Conservation (phyloP, 2,329 filamentous ascomycete species). For the Calonectria pseudoturangicola region DNA sequence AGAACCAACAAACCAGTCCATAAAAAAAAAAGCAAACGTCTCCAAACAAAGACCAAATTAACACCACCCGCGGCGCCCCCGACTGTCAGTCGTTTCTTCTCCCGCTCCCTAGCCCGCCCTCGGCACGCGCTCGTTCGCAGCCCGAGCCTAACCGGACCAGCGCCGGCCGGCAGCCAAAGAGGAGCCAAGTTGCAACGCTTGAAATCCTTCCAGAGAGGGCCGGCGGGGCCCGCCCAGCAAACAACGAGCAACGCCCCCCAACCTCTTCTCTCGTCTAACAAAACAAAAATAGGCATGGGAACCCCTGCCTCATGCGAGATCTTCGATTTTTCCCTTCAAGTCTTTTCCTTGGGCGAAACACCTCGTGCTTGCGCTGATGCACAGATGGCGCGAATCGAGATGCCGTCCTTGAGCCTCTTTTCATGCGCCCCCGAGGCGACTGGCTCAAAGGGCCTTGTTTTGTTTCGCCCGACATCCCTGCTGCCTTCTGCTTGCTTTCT, state of each 20-base stretch:
- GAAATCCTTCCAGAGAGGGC: slow-evolving; percentile 3
- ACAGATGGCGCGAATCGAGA: slow-evolving; percentile 10
- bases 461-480: too few species aligned
- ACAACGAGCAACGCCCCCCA: not conserved
- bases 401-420: slow-evolving; percentile 14
- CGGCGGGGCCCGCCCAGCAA: not conserved
- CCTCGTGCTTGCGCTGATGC: slow-evolving; percentile 12
- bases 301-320: slow-evolving; percentile 13
- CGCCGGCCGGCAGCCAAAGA: slow-evolving; percentile 3
- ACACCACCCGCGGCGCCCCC: not conserved
- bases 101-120: slow-evolving; percentile 13
- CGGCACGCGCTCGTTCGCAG: not conserved
- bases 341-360: not conserved
- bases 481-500: not conserved
- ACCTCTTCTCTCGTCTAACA: slow-evolving; percentile 13
- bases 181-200: not conserved
- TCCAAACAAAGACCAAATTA: too few species aligned
- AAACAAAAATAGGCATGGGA: slow-evolving; percentile 18
- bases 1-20: not conserved
- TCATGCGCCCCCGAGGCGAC: not conserved
- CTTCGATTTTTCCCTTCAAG: not conserved
- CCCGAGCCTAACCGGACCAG: slow-evolving; percentile 3
- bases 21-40: too few species aligned
- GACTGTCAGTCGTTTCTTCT: slow-evolving; percentile 21
- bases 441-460: slow-evolving; percentile 5